Evolutionary conservation across 1,139 yeast genomes (phyloP), one percentile per base, ranked within the genome.

Genomic region (Williopsis jadinii): DNA sequence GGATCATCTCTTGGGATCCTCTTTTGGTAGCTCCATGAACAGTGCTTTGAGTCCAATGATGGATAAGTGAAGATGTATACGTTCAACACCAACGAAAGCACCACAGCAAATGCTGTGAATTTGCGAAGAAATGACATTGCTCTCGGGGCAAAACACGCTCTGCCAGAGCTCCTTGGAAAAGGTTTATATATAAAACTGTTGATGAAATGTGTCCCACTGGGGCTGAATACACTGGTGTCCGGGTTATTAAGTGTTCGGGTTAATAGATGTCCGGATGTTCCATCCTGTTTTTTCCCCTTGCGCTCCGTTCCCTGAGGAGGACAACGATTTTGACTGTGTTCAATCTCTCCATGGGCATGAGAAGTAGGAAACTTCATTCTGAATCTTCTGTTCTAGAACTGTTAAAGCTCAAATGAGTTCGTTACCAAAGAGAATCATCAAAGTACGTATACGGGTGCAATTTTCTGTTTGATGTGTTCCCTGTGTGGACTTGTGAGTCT

Each of bases 371-470:
- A 19, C 24, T 6, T 4, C 24, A 19, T 19, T 19, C 6, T 19
- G 24, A 19, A 19, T 19, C 24, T 19, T 19, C 6, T 19, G 24
- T 19, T 19, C 24, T 19, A 19, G 24, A 19, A 19, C 24, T 6
- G 6, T 19, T 19, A 19, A 19, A 19, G 24, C 24, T 19, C 24
- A 19, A 19, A 27, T 29, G 30, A 24, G 13, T 11, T 12, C 12
- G 2, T 30, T 36, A 14, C 95, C 96, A 40, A 88, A 86, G 65
- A 76, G 97, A 70, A 88, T 88, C 54, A 85, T 87, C 50, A 87
- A 88, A 63, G 83, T 76, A 57, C 32, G 75, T 59, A 9, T 9
- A 11, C 12, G 30, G 35, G 2, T 19, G 24, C 4, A 19, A 19
- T 6, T 4, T 19, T 19, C 6, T 19, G 24, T 19, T 19, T 19